Conservation (phyloP, 106 monocot genomes). For the Hemerocallis citrina region DNA sequence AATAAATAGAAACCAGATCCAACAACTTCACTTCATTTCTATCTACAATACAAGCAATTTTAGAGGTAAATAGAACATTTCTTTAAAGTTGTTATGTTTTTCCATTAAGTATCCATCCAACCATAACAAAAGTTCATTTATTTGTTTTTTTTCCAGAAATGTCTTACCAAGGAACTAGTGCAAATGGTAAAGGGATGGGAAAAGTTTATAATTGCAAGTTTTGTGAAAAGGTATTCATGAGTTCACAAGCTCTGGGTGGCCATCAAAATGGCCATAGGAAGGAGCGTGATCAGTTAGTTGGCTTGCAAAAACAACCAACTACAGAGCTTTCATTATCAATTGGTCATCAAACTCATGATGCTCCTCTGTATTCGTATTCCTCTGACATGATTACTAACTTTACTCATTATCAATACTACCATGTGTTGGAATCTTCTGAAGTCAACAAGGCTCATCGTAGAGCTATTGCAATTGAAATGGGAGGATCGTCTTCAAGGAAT, state of each 20-base stretch:
- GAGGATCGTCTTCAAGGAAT: neutral
- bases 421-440: neutral
- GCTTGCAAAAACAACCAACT: neutral
- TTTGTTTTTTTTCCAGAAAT: neutral
- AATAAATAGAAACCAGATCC: too few species aligned
- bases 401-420: neutral
- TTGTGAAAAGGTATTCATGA: conserved; percentile 5
- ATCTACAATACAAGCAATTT: too few species aligned
- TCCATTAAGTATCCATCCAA: too few species aligned
- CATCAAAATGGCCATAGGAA: conserved; percentile 10
- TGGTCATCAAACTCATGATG: neutral
- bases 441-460: neutral
- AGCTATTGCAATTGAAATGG: neutral
- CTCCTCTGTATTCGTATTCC: neutral
- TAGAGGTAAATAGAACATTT: neutral
- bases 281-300: neutral
- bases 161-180: neutral
- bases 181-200: neutral
- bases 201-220: conserved; percentile 3
- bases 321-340: too few species aligned
- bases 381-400: too few species aligned
- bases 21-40: too few species aligned
- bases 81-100: neutral
- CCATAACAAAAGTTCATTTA: neutral
- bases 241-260: conserved; percentile 6